These are phyloP conservation scores for Cryptosporidium viatorum DNA, from an alignment of 169 alveolate species.

Conservation along the genomic window DNA sequence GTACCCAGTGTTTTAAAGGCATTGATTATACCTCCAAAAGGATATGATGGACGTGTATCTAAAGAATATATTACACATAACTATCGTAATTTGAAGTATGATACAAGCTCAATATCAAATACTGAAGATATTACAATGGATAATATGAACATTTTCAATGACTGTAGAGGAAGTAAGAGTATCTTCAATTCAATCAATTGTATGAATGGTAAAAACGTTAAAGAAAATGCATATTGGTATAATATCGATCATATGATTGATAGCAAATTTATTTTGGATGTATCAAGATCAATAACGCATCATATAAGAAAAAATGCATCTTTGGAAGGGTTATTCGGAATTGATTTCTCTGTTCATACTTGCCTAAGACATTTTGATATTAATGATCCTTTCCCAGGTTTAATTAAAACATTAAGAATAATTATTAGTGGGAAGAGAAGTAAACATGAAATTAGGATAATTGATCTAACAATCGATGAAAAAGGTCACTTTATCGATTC, in stretches of 20 bases:
- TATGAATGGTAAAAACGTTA: conserved; percentile 23
- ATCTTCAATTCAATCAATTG: conserved; percentile 26
- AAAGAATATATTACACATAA: conserved; percentile 61
- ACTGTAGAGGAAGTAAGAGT: conserved; percentile 25
- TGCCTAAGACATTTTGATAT: conserved; percentile 70
- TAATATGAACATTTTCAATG: conserved; percentile 48
- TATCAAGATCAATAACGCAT: conserved; percentile 62
- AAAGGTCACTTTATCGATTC: conserved; percentile 73
- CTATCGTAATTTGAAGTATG: conserved; percentile 67
- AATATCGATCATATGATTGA: conserved; percentile 58
- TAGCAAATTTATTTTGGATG: conserved; percentile 68
- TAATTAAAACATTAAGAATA: conserved; percentile 61
- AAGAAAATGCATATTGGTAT: conserved; percentile 72
- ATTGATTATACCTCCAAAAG: conserved; percentile 70
- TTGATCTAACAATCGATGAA: conserved; percentile 65
- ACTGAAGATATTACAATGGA: conserved; percentile 48
- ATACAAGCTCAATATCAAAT: conserved; percentile 65
- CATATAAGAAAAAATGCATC: conserved; percentile 72
- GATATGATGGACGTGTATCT: conserved; percentile 75
- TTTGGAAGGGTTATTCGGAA: conserved; percentile 62
- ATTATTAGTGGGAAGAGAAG: conserved; percentile 69
- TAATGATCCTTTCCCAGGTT: conserved; percentile 75
- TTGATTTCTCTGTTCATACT: conserved; percentile 70
- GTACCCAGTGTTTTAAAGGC: conserved; percentile 68
- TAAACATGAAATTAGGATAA: conserved; percentile 63